Evolutionary conservation across 352 stramenopile species (phyloP).

Genomic region (Phytopythium boreale): DNA sequence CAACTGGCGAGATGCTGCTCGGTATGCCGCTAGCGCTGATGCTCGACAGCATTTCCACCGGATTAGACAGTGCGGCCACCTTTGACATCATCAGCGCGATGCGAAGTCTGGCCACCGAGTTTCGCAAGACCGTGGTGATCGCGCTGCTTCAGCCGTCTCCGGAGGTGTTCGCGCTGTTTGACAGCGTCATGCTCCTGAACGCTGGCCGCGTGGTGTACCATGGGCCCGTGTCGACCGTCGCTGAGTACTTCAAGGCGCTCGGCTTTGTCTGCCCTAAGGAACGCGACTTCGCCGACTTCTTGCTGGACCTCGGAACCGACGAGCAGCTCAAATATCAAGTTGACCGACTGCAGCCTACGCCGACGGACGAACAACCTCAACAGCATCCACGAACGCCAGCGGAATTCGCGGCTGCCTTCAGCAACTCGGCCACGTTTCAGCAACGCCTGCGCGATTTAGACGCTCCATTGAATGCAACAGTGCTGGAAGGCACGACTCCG

Average conservation of each 20-base stretch:
- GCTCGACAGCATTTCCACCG: constrained; percentile 71
- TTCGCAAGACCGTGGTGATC: constrained; percentile 54
- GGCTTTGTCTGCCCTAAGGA: constrained; percentile 35
- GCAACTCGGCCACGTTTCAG: constrained; percentile 18
- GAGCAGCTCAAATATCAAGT: constrained; percentile 38
- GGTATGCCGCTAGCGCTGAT: constrained; percentile 67
- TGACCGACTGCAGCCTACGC: no score
- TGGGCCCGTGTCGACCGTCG: constrained; percentile 20
- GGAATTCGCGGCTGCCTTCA: constrained; percentile 33
- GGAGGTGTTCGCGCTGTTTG: constrained; percentile 51
- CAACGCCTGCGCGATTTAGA: constrained; percentile 15
- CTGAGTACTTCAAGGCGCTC: constrained; percentile 38
- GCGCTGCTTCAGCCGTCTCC: constrained; percentile 83
- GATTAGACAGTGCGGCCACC: constrained; percentile 50
- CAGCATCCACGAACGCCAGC: constrained; percentile 14
- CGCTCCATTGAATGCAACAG: constrained; percentile 11
- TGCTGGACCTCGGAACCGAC: constrained; percentile 41
- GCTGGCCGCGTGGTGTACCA: constrained; percentile 83
- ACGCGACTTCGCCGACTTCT: constrained; percentile 43
- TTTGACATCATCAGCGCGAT: constrained; percentile 48
- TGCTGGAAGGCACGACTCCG: constrained; percentile 38
- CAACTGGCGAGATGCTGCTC: constrained; percentile 83
- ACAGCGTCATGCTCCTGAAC: constrained; percentile 51
- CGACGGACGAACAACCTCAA: not conserved
- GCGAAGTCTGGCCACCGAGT: constrained; percentile 24